Evolutionary conservation across 495 filamentous ascomycete genomes (phyloP), one percentile per base, ranked within the genome.

Genomic region (Hypomontagnella monticulosa): DNA sequence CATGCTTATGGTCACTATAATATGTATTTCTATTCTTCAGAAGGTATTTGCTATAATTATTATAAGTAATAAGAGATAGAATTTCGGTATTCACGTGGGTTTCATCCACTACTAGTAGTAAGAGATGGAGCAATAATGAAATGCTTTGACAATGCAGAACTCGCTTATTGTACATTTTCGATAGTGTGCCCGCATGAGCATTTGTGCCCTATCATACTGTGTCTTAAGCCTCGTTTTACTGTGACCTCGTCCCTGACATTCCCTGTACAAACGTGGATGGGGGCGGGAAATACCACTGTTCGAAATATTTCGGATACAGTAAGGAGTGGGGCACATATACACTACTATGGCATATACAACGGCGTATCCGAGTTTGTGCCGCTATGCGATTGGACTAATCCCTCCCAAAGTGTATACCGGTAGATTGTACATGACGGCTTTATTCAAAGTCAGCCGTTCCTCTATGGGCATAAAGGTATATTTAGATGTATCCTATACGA

Each of bases 1-100:
- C 58, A 63, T 68, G 59, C 49, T 63, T 67, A 67, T 62, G 53
- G 30, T 42, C 43, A 62, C n/a, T 48, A 18, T 19, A 11, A 36
- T 16, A 36, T 5, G 11, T 36, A 36, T 58, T 48, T 42, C 33
- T n/a, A 40, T 61, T 34, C 46, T 37, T 32, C 36, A 34, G n/a
- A n/a, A n/a, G n/a, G n/a, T n/a, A n/a, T n/a, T n/a, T n/a, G n/a
- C n/a, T 4, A 30, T n/a, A 41, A 64, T 36, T 36, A 36, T 36
- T 19, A 61, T 47, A 49, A 61, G 23, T 54, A 7, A 55, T 40
- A 19, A 43, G 30, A 55, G 5, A 36, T 10, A 19, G 34, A 27
- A 36, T 59, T 54, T 48, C 23, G 23, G 23, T 27, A 46, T 52
- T n/a, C 33, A 36, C 32, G 23, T 38, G 41, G 41, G 33, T 53